Evolutionary conservation across 2,329 filamentous ascomycete species (phyloP), one percentile per base, ranked within the genome.

Genomic region (Botrytis byssoidea): DNA sequence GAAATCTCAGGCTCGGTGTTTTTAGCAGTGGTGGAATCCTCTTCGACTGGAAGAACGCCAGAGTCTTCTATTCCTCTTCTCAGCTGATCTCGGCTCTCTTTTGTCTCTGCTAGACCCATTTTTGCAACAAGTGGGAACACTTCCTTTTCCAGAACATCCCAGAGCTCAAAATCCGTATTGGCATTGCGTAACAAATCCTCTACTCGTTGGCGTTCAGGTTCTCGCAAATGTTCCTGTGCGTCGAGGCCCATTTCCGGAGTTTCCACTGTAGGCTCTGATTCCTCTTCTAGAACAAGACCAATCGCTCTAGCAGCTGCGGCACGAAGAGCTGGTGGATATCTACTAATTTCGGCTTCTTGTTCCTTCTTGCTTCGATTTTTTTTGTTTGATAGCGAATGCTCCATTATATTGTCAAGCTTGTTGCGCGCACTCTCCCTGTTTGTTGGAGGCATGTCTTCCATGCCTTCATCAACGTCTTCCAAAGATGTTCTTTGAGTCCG

Each of bases 131-230:
- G 82, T 1, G 86, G 84, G 77, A 94, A 92, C 20, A 94, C 89
- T 69, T 93, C 87, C 7, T 83, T 80, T 75, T 93, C 88, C 80
- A 95, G 84, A 4, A 91, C 81, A 10, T 88, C 81, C 91, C 92
- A 94, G 16, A 94, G 83, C 69, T 89, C 88, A 32, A 86, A 82
- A 77, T 95, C 92, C 0, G 88, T 88, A 74, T 83, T 77, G 29
- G 90, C 90, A 2, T 78, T 80, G 18, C 83, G 81, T 83, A 95
- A 87, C 57, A 88, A 78, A 9, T 77, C 75, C 75, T 88, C 86
- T 14, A 93, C 85, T 16, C 88, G 83, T 40, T 79, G 77, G 65
- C 85, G 84, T 79, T 91, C 89, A 10, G 79, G 77, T 51, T 83
- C 77, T 16, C 81, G 79, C 16, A 86, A 51, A 25, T 75, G 61